These are phyloP conservation scores for Xylaria venustula DNA, from an alignment of 495 filamentous ascomycete genomes.

Conservation along the genomic window DNA sequence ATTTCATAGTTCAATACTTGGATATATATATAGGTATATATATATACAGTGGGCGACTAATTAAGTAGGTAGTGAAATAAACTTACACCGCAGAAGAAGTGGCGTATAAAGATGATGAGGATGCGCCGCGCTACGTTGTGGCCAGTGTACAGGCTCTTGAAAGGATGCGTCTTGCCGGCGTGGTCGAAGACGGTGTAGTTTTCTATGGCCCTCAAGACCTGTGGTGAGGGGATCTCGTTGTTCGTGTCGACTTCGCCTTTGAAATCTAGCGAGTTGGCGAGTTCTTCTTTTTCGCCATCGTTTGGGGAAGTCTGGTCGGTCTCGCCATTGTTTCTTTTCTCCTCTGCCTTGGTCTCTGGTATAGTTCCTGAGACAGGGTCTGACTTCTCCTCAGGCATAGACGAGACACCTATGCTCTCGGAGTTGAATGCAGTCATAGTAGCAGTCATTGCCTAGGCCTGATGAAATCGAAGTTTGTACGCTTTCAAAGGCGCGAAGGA, in stretches of 20 bases:
- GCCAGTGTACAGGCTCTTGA: constrained; percentile 66
- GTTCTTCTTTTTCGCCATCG: not conserved
- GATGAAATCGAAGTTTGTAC: not conserved
- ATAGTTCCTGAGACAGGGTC: not conserved
- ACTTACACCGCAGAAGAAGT: constrained; percentile 88
- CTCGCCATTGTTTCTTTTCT: not conserved
- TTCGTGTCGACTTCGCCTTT: constrained; percentile 46
- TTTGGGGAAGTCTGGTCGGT: not conserved
- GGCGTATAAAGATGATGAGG: constrained; percentile 77
- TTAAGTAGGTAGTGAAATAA: constrained; percentile 1
- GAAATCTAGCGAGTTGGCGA: constrained; percentile 39
- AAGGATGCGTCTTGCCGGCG: constrained; percentile 60
- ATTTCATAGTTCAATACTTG: no score
- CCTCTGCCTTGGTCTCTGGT: not conserved
- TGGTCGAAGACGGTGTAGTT: constrained; percentile 62
- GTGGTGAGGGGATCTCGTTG: constrained; percentile 52
- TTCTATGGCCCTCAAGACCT: constrained; percentile 49
- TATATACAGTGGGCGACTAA: no score
- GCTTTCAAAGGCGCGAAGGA: no score
- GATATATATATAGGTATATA: no score
- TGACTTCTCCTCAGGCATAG: not conserved
- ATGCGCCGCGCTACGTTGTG: constrained; percentile 54
- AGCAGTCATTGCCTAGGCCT: not conserved
- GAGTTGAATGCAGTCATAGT: not conserved
- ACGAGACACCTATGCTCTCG: not conserved